Evolutionary conservation across 345 rosid genomes (phyloP), one percentile per base, ranked within the genome.

Genomic region (Salix dunnii): DNA sequence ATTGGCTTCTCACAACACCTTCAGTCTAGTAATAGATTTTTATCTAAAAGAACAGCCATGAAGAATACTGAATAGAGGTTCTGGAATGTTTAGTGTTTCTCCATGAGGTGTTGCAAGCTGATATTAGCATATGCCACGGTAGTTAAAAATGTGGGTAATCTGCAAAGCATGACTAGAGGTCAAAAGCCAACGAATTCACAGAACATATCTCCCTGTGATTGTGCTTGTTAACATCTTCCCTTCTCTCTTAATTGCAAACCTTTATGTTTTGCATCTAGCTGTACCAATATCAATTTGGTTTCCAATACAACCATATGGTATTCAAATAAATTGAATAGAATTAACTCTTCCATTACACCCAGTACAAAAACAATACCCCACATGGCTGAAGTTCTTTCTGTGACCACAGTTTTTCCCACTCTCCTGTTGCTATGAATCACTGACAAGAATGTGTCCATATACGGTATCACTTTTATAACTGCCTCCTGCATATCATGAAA

Each of bases 401-500:
- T 6, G 9, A 33, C 20, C 31, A n/a, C 43, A 21, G 13, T 74
- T 49, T 31, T 67, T 65, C 13, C 16, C 14, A 66, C 17, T 72
- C 36, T 14, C 55, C 23, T n/a, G 55, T 16, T 23, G 23, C 0
- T 53, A 36, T 72, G 38, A 31, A 51, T 51, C 81, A 36, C n/a
- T 17, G n/a, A 43, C 12, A 55, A 21, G 27, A 66, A 62, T 33
- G 58, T 68, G 46, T 55, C 33, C 55, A 21, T 42, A 1, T 12
- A 25, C 42, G 25, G n/a, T 10, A 28, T 40, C 42, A 38, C 66
- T 51, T 68, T n/a, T 51, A 14, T 74, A 51, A 65, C 65, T 46
- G 28, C 66, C 28, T 27, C 76, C 67, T 30, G 68, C 68, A 71
- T 77, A 68, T 38, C 74, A 77, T 64, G 60, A 11, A 72, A 72